A percentile compares a stretch with the other conserved stretches of the same genome.
phyloP scores from a whole-genome alignment of 2,329 filamentous ascomycete species.

The Zelopaecilomyces penicillatus region DNA sequence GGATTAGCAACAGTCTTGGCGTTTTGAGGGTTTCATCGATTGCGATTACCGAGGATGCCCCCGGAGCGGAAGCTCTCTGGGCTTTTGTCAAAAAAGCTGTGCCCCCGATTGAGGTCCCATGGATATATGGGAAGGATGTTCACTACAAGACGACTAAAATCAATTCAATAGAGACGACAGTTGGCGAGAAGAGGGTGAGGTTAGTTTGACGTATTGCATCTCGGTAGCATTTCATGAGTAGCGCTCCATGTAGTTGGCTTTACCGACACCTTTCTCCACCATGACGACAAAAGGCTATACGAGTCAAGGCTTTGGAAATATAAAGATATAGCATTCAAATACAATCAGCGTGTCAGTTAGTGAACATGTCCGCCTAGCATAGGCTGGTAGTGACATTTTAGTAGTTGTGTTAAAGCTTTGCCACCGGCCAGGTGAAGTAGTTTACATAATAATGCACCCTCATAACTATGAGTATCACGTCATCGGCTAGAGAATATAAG shows the following conservation, averaged over 20 bases:
- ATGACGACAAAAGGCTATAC: no score
- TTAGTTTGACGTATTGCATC: background rate
- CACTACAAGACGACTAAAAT: conserved; percentile 27
- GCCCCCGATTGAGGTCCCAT: conserved; percentile 42
- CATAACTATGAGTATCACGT: no score
- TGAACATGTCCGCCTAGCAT: no score
- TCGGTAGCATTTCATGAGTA: conserved; percentile 8
- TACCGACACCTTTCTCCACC: no score
- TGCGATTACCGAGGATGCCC: conserved; percentile 48
- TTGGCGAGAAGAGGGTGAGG: conserved; percentile 23
- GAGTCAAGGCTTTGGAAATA: no score
- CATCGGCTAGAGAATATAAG: no score
- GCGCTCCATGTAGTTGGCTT: conserved; percentile 9
- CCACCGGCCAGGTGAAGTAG: no score
- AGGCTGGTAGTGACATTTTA: no score
- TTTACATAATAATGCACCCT: no score
- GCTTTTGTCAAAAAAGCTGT: conserved; percentile 48
- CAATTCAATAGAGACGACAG: conserved; percentile 24
- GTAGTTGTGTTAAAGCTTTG: no score
- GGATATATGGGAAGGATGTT: conserved; percentile 31
- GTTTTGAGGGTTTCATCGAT: conserved; percentile 59
- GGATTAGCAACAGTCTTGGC: conserved; percentile 47
- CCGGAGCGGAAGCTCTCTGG: conserved; percentile 47
- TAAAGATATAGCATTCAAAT: no score
- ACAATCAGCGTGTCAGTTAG: no score